phyloP scores from a whole-genome alignment of 768 basidiomycete genomes.

The Boletellus sp. region DNA sequence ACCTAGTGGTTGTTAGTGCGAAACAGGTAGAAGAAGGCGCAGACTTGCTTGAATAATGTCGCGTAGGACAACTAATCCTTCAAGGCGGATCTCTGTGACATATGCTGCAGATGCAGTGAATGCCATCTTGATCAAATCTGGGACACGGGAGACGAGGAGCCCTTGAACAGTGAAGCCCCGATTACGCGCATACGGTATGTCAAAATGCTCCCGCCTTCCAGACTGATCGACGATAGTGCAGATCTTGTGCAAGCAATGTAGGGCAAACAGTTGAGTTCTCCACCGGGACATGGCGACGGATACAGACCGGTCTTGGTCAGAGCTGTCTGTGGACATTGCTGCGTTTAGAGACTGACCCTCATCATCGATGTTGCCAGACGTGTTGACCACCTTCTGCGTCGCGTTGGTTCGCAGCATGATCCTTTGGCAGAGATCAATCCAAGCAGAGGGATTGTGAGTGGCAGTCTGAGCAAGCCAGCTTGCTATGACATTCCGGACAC shows the following conservation, averaged over 20 bases:
- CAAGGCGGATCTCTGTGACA: slow-evolving; percentile 90
- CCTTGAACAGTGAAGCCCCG: slow-evolving; percentile 55
- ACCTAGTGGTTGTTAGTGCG: slow-evolving; percentile 46
- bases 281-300: slow-evolving; percentile 72
- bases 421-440: slow-evolving; percentile 96
- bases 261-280: slow-evolving; percentile 94
- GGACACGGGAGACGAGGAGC: slow-evolving; percentile 78
- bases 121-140: slow-evolving; percentile 95
- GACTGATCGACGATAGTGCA: slow-evolving; percentile 70
- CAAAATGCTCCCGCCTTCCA: slow-evolving; percentile 79
- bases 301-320: slow-evolving; percentile 31
- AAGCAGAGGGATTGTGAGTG: slow-evolving; percentile 87
- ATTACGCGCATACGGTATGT: slow-evolving; percentile 64
- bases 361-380: slow-evolving; percentile 68
- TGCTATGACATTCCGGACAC: slow-evolving; percentile 87
- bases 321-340: slow-evolving; percentile 36
- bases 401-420: slow-evolving; percentile 96
- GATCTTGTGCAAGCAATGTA: slow-evolving; percentile 89
- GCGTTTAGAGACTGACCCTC: slow-evolving; percentile 89
- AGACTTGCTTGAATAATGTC: slow-evolving; percentile 83
- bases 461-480: slow-evolving; percentile 97
- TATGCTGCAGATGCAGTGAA: slow-evolving; percentile 97
- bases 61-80: slow-evolving; percentile 82
- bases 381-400: slow-evolving; percentile 68
- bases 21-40: background rate